These are phyloP conservation scores for Chlamydomonas schloesseri DNA, from an alignment of 139 green algal species.

Conservation along the genomic window DNA sequence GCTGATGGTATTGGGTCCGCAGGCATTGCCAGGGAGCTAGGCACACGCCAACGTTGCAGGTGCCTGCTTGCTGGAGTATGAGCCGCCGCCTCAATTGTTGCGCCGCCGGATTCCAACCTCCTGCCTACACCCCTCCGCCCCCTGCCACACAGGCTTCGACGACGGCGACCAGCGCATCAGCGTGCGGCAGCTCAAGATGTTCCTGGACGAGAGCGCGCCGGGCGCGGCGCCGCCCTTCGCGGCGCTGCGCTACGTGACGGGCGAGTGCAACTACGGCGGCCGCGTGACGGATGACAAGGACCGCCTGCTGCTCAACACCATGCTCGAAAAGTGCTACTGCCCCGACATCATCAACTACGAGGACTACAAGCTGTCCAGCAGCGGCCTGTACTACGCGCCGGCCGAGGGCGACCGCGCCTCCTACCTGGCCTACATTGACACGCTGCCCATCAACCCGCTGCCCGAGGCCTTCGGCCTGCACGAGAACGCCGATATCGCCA, in stretches of 20 bases:
- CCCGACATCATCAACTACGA: constrained; percentile 50
- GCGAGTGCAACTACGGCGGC: constrained; percentile 84
- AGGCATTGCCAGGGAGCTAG: neutral
- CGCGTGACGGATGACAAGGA: constrained; percentile 87
- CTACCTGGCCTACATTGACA: constrained; percentile 71
- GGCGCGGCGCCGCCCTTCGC: constrained; percentile 71
- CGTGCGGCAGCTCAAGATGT: constrained; percentile 80
- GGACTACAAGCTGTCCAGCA: constrained; percentile 40
- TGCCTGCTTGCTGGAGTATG: too few relatives aligned
- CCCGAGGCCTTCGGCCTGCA: constrained; percentile 83
- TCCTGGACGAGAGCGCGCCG: constrained; percentile 73
- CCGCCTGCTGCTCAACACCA: constrained; percentile 73
- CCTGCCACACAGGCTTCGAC: constrained; percentile 66
- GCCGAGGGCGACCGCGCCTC: constrained; percentile 51
- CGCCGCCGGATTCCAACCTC: too few relatives aligned
- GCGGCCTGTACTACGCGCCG: constrained; percentile 68
- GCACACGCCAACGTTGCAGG: too few relatives aligned
- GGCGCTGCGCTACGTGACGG: constrained; percentile 77
- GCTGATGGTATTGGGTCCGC: neutral
- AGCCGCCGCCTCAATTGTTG: too few relatives aligned
- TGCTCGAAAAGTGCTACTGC: constrained; percentile 72
- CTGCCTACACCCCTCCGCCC: too few relatives aligned
- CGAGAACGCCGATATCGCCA: constrained; percentile 81
- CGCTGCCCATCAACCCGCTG: constrained; percentile 64
- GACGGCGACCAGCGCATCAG: constrained; percentile 80